A percentile compares a stretch with the other conserved stretches of the same genome.
Conservation (phyloP, 768 basidiomycete genomes). For the Suillus sp. region DNA sequence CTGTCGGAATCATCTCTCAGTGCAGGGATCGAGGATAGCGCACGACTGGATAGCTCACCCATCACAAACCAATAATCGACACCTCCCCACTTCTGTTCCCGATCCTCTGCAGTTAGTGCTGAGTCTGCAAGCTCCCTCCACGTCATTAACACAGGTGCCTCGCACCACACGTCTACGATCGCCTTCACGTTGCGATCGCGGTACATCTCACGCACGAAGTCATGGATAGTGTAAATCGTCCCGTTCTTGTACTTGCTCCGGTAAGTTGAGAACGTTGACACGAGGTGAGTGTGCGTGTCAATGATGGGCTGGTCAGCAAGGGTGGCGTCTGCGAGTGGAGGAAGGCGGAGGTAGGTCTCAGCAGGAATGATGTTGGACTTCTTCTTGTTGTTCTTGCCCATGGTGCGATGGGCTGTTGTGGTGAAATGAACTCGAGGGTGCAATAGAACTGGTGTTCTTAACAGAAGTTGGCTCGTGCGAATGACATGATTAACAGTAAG, state of each 20-base stretch:
- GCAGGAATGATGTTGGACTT: conserved; percentile 20
- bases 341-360: conserved; percentile 39
- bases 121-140: conserved; percentile 80
- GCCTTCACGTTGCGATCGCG: conserved; percentile 56
- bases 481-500: conserved; percentile 9
- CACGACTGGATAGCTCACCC: conserved; percentile 44
- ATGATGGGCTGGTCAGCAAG: conserved; percentile 47
- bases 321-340: conserved; percentile 24
- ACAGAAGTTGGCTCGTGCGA: conserved; percentile 10
- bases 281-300: conserved; percentile 87
- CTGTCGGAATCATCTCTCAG: conserved; percentile 35
- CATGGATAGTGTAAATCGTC: conserved; percentile 56
- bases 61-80: conserved; percentile 84
- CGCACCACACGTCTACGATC: conserved; percentile 89
- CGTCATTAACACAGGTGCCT: conserved; percentile 60
- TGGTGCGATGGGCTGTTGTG: conserved; percentile 42
- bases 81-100: conserved; percentile 59
- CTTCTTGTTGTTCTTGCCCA: conserved; percentile 44
- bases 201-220: conserved; percentile 69
- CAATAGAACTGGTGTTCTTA: conserved; percentile 6
- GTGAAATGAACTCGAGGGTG: conserved; percentile 35
- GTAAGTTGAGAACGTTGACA: conserved; percentile 70
- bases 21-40: neutral
- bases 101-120: conserved; percentile 52
- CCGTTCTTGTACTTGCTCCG: conserved; percentile 60